phyloP scores from a whole-genome alignment of 495 filamentous ascomycete species.

The Podospora pseudopauciseta region DNA sequence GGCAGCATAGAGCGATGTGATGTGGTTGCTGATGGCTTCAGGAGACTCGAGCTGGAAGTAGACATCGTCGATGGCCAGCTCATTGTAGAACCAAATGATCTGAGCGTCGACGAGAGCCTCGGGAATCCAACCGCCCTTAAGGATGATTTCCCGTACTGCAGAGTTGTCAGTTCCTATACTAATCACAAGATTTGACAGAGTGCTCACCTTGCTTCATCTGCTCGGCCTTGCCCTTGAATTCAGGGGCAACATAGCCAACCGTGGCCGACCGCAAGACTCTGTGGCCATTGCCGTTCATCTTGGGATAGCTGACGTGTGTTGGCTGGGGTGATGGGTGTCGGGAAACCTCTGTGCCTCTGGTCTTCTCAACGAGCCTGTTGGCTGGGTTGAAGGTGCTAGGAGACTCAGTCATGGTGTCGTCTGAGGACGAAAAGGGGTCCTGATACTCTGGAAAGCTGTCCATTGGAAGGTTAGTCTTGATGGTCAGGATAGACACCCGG shows the following conservation, averaged over 20 bases:
- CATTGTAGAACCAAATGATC: slow-evolving; percentile 94
- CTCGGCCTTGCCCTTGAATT: slow-evolving; percentile 88
- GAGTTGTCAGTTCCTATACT: slow-evolving; percentile 21
- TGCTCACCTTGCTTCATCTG: slow-evolving; percentile 84
- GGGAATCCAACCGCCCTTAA: slow-evolving; percentile 71
- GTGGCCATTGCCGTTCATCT: slow-evolving; percentile 54
- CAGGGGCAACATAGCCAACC: slow-evolving; percentile 92
- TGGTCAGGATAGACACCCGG: slow-evolving; percentile 35
- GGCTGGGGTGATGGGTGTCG: slow-evolving; percentile 83
- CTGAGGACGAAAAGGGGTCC: slow-evolving; percentile 37
- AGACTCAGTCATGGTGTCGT: slow-evolving; percentile 34
- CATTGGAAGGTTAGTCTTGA: slow-evolving; percentile 44
- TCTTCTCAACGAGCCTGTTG: slow-evolving; percentile 35
- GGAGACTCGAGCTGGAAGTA: slow-evolving; percentile 93
- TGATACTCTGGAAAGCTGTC: slow-evolving; percentile 41
- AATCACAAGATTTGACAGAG: background rate
- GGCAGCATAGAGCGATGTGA: slow-evolving; percentile 93
- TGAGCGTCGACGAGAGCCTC: slow-evolving; percentile 76
- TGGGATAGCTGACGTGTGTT: slow-evolving; percentile 66
- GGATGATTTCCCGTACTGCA: slow-evolving; percentile 43
- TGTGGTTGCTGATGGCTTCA: slow-evolving; percentile 85
- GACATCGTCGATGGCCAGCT: slow-evolving; percentile 96
- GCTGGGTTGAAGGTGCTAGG: slow-evolving; percentile 24
- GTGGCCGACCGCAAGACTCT: slow-evolving; percentile 79
- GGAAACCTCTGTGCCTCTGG: slow-evolving; percentile 27